These are phyloP conservation scores for Achlya hypogyna DNA, from an alignment of 352 stramenopile genomes.

Conservation along the genomic window DNA sequence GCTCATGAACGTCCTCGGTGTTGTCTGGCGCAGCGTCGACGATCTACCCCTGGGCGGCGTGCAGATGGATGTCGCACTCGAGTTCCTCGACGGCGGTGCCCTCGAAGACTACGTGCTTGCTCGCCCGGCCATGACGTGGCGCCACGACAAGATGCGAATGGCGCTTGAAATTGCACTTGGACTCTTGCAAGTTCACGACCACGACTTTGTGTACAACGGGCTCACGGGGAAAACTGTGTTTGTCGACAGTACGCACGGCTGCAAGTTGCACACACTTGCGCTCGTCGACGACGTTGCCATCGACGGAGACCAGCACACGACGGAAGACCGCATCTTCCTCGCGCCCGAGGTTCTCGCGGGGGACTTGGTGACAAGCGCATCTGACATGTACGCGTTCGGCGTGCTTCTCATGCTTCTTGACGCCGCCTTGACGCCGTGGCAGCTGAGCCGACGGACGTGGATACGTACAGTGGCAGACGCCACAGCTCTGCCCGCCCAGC, in stretches of 20 bases:
- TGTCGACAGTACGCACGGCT: conserved; percentile 58
- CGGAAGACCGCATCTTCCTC: conserved; percentile 33
- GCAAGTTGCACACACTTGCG: conserved; percentile 66
- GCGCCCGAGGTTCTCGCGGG: conserved; percentile 49
- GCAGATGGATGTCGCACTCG: conserved; percentile 9
- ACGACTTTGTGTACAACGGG: conserved; percentile 60
- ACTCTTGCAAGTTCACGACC: conserved; percentile 73
- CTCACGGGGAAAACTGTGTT: conserved; percentile 61
- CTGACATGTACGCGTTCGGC: conserved; percentile 69
- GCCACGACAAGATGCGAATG: conserved; percentile 69
- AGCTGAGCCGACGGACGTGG: neutral
- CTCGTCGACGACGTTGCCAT: conserved; percentile 21
- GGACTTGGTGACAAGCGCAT: conserved; percentile 22
- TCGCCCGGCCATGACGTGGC: conserved; percentile 38
- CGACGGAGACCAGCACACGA: neutral
- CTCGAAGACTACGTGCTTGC: neutral
- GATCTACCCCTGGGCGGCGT: neutral
- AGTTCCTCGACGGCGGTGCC: conserved; percentile 1
- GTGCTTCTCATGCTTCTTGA: conserved; percentile 57
- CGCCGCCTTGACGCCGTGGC: conserved; percentile 22
- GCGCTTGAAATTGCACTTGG: conserved; percentile 49
- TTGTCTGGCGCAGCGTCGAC: conserved; percentile 1
- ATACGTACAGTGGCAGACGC: neutral
- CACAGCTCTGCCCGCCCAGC: neutral
- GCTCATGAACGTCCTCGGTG: conserved; percentile 7